A percentile compares a stretch with the other conserved stretches of the same genome.
Evolutionary conservation across 352 stramenopile species (phyloP).

Genomic region (Phytophthora parvispora): DNA sequence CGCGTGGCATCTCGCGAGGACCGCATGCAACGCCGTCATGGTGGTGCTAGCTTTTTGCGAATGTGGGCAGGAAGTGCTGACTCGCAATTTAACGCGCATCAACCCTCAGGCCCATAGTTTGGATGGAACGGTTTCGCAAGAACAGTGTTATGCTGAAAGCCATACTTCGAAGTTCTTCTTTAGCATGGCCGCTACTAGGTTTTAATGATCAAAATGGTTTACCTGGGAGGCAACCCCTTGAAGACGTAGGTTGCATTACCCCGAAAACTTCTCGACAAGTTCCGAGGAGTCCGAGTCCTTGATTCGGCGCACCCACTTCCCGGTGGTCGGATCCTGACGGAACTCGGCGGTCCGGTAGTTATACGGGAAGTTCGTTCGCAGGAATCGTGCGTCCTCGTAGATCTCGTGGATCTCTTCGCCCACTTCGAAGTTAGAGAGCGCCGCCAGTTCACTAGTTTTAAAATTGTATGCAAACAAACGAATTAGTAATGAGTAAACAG

Average conservation of each 20-base stretch:
- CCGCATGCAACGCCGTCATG: conserved; percentile 75
- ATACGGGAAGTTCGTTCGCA: conserved; percentile 69
- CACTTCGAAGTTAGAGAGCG: conserved; percentile 46
- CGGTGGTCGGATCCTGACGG: conserved; percentile 40
- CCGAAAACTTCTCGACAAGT: conserved; percentile 38
- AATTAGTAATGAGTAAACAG: neutral
- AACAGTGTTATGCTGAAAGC: too few relatives aligned
- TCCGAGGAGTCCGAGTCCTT: conserved; percentile 29
- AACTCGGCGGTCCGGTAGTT: conserved; percentile 76
- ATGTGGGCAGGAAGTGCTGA: conserved; percentile 88
- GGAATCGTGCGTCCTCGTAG: conserved; percentile 66
- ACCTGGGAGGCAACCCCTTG: too few relatives aligned
- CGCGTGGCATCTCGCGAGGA: conserved; percentile 55
- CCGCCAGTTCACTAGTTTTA: conserved; percentile 47
- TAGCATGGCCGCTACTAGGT: neutral
- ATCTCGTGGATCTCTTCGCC: conserved; percentile 68
- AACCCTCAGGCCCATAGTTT: conserved; percentile 2
- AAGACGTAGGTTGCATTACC: too few relatives aligned
- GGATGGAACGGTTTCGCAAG: too few relatives aligned
- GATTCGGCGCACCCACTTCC: conserved; percentile 57
- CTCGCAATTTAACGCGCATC: conserved; percentile 72
- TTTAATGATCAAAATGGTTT: too few relatives aligned
- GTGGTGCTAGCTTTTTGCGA: conserved; percentile 70
- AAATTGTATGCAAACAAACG: neutral
- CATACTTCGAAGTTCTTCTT: too few relatives aligned